Conservation (phyloP, 169 alveolate genomes). For the Plasmodium gaboni region DNA sequence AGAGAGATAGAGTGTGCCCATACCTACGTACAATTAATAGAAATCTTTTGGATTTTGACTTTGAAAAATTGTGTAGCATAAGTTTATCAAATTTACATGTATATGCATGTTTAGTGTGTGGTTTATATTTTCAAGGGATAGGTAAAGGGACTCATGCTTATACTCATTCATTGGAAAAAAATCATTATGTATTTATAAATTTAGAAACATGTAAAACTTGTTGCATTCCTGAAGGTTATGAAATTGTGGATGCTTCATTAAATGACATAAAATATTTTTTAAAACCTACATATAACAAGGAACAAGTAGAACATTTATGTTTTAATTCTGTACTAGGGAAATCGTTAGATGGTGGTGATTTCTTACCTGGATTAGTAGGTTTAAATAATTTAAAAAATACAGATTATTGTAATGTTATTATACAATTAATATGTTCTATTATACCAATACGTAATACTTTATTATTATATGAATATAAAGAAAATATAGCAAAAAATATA, state of each 20-base stretch:
- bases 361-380: slow-evolving; percentile 96
- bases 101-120: slow-evolving; percentile 98
- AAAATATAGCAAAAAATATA: slow-evolving; percentile 90
- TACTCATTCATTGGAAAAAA: slow-evolving; percentile 96
- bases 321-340: slow-evolving; percentile 88
- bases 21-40: slow-evolving; percentile 95
- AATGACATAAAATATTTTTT: slow-evolving; percentile 92
- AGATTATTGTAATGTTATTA: slow-evolving; percentile 96
- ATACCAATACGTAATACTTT: slow-evolving; percentile 79
- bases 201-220: slow-evolving; percentile 92
- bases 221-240: slow-evolving; percentile 98
- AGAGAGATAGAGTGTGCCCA: slow-evolving; percentile 90
- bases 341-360: slow-evolving; percentile 96
- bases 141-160: slow-evolving; percentile 96
- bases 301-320: slow-evolving; percentile 83
- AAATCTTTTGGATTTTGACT: slow-evolving; percentile 97
- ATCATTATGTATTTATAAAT: slow-evolving; percentile 96
- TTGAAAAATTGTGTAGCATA: slow-evolving; percentile 97
- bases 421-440: slow-evolving; percentile 89
- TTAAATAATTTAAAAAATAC: slow-evolving; percentile 95
- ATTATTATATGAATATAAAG: slow-evolving; percentile 76
- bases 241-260: slow-evolving; percentile 95
- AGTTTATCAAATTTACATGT: slow-evolving; percentile 95
- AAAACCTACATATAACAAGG: slow-evolving; percentile 87
- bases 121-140: slow-evolving; percentile 96